Evolutionary conservation across 306 rosid species (phyloP), one percentile per base, ranked within the genome.

Genomic region (Dryas alaskensis): DNA sequence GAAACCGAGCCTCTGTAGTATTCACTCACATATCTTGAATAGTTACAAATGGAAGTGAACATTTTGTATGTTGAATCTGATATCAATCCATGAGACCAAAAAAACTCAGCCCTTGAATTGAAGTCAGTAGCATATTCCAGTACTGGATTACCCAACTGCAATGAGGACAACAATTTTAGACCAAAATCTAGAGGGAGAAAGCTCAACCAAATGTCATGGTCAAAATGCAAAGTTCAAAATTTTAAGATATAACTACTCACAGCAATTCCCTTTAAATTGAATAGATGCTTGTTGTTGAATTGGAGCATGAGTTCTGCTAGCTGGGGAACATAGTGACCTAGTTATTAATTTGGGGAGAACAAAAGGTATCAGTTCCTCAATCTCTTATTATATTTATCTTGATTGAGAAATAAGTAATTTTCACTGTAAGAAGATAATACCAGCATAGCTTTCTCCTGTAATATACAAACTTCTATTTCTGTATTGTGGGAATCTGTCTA

Each of bases 21-120:
- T 70, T 87, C 88, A 19, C 85, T 60, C 63, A 84, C 88, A 57
- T 73, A 84, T 13, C 88, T 82, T 3, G 91, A 87, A 48, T 87
- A 87, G 80, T 87, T 87, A 70, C 91, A 84, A 11, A 60, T 69
- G 2, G 85, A 74, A 52, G 85, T 87, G 83, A 87, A 87, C 83
- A 87, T 74, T 72, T 62, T 80, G 74, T 72, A 80, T 4, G 91
- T 82, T 2, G 83, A 75, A 70, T 87, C 91, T 45, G 91, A 84
- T 81, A 87, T 80, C 63, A 87, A 60, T 60, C 90, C 90, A 46
- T 87, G 90, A 53, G 90, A 87, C 90, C 90, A 87, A 31, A 87
- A 67, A 76, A 71, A 87, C 80, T 84, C 87, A 43, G 91, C 84
- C 69, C 91, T 87, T 13, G 91, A 82, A 65, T 87, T 87, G 69